Evolutionary conservation across 2,329 filamentous ascomycete species (phyloP).

Genomic region (Albifimbria verrucaria): DNA sequence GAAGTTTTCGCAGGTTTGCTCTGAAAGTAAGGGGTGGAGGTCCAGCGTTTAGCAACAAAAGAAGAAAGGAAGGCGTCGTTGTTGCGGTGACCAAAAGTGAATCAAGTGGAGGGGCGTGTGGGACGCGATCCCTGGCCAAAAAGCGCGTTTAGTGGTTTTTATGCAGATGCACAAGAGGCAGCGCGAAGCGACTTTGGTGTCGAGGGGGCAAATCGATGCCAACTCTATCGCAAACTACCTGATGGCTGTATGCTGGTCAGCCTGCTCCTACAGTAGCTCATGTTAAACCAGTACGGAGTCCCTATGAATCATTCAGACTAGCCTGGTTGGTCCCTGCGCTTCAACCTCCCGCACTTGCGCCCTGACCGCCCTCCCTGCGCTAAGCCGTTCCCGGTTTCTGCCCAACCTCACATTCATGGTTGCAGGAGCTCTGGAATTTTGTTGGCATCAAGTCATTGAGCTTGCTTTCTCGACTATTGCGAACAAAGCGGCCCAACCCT

Average conservation of each 20-base stretch:
- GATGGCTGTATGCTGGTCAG: too few relatives aligned
- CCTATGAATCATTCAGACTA: neutral
- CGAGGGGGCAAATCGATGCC: neutral
- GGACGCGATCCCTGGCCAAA: neutral
- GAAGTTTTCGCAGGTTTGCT: too few relatives aligned
- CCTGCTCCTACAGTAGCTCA: too few relatives aligned
- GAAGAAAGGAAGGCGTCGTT: neutral
- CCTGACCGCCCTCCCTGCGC: neutral
- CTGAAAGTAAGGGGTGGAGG: too few relatives aligned
- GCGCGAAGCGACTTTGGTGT: neutral
- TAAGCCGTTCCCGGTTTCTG: neutral
- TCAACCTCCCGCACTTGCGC: neutral
- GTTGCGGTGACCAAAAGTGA: neutral
- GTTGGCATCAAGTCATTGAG: neutral
- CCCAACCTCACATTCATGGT: neutral
- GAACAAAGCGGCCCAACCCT: neutral
- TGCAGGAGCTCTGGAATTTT: neutral
- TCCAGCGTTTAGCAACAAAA: too few relatives aligned
- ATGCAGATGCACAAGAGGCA: neutral
- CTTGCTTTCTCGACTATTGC: neutral
- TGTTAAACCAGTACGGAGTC: too few relatives aligned
- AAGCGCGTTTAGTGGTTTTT: slow-evolving; percentile 4
- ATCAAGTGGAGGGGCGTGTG: slow-evolving; percentile 6
- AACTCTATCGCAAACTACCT: neutral
- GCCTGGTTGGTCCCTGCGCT: neutral